Evolutionary conservation across 176 grass and related monocot species (phyloP).

Genomic region (Puya raimondii): DNA sequence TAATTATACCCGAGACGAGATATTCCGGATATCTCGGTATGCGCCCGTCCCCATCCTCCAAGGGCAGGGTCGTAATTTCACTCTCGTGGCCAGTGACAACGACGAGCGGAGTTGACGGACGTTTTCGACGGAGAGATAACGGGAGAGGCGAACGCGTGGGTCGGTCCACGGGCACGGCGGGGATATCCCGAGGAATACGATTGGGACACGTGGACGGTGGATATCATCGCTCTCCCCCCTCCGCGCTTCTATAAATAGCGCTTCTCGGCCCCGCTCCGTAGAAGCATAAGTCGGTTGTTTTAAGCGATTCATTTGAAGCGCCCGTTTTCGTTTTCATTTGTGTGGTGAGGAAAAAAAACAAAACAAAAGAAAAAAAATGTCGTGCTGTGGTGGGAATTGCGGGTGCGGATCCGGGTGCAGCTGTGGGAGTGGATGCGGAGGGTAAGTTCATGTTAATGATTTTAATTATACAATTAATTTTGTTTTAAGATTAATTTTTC

Average conservation of each 20-base stretch:
- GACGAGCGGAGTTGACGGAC: background rate
- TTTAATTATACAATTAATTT: too few species aligned
- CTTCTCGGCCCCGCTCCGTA: background rate
- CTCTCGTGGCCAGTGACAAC: background rate
- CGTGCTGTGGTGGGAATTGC: conserved; percentile 93
- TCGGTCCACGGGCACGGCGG: background rate
- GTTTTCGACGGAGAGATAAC: background rate
- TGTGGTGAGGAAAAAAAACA: too few species aligned
- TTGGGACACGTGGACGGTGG: background rate
- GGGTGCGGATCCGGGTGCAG: conserved; percentile 68
- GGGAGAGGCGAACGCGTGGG: background rate
- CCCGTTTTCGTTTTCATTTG: too few species aligned
- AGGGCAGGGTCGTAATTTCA: background rate
- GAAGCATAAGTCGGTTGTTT: background rate
- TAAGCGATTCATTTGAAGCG: too few species aligned
- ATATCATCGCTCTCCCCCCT: background rate
- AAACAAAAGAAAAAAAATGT: conserved; percentile 25
- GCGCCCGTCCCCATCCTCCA: too few species aligned
- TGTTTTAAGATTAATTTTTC: too few species aligned
- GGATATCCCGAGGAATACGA: background rate
- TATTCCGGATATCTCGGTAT: too few species aligned
- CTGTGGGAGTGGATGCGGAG: conserved; percentile 71
- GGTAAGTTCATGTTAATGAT: conserved; percentile 28
- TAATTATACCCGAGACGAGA: too few species aligned
- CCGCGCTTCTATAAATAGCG: background rate